These are phyloP conservation scores for Boechera divaricarpa DNA, from an alignment of 345 rosid species.

Conservation along the genomic window DNA sequence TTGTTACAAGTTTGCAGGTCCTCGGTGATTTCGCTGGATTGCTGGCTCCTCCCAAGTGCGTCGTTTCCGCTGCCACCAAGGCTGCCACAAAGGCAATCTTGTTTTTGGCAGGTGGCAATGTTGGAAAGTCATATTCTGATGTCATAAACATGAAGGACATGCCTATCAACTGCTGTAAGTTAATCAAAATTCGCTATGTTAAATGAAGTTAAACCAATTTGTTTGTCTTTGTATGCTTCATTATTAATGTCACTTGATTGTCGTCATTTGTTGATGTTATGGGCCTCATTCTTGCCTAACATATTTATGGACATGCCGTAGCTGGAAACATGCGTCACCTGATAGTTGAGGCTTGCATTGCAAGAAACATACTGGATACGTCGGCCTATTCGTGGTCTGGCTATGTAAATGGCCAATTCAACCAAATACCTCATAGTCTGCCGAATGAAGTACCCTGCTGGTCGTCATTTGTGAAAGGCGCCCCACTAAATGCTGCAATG, in stretches of 20 bases:
- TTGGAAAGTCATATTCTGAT: slow-evolving; percentile 69
- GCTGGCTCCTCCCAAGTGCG: slow-evolving; percentile 81
- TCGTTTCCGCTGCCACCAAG: slow-evolving; percentile 86
- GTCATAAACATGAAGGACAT: slow-evolving; percentile 78
- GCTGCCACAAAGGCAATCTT: slow-evolving; percentile 87
- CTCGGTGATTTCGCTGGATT: slow-evolving; percentile 85
- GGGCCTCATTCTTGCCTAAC: slow-evolving; percentile 22
- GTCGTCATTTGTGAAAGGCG: slow-evolving; percentile 88
- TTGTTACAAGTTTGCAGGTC: slow-evolving; percentile 76
- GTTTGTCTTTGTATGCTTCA: slow-evolving; percentile 14
- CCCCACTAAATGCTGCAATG: slow-evolving; percentile 69
- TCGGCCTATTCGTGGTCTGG: slow-evolving; percentile 96
- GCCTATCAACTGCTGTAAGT: slow-evolving; percentile 83
- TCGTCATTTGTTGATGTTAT: slow-evolving; percentile 12
- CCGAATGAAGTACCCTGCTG: slow-evolving; percentile 79
- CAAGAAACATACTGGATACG: slow-evolving; percentile 85
- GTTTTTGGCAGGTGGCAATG: slow-evolving; percentile 72
- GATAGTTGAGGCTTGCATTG: slow-evolving; percentile 94
- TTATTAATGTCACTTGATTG: slow-evolving; percentile 5
- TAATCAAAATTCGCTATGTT: slow-evolving; percentile 3
- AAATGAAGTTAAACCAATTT: background rate
- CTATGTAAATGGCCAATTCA: slow-evolving; percentile 73
- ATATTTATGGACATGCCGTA: slow-evolving; percentile 47
- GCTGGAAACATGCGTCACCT: slow-evolving; percentile 98
- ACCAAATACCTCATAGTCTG: slow-evolving; percentile 64